phyloP scores from a whole-genome alignment of 768 basidiomycete species.

The Lenzites betulinus region DNA sequence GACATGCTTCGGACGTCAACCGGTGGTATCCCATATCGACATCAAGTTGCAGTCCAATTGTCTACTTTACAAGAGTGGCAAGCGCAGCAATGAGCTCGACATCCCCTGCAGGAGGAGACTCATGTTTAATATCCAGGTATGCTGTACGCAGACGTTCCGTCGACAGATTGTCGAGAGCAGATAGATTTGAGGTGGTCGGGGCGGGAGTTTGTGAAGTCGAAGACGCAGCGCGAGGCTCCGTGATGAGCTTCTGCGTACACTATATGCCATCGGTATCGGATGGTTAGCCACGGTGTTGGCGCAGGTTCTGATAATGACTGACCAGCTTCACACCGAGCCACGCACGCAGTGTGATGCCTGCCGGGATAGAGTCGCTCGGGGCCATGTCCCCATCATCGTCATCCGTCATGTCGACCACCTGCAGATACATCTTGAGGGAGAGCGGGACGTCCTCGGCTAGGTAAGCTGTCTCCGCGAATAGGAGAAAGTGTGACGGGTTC shows the following conservation, averaged over 20 bases:
- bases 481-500: conserved; percentile 83
- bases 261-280: conserved; percentile 30
- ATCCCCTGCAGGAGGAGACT: conserved; percentile 28
- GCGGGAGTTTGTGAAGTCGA: conserved; percentile 61
- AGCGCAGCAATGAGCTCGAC: conserved; percentile 23
- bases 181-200: conserved; percentile 50
- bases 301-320: conserved; percentile 30
- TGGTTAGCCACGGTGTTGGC: too few relatives aligned
- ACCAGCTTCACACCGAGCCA: conserved; percentile 88
- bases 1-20: too few relatives aligned
- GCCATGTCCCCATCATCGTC: conserved; percentile 54
- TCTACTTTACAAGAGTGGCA: conserved; percentile 27
- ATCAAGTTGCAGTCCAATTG: neutral
- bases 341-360: conserved; percentile 62
- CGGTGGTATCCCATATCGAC: conserved; percentile 11
- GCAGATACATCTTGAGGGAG: conserved; percentile 77
- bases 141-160: conserved; percentile 68
- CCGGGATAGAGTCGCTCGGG: conserved; percentile 49
- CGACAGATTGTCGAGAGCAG: conserved; percentile 67
- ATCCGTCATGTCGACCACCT: conserved; percentile 78
- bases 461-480: conserved; percentile 87
- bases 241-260: conserved; percentile 61
- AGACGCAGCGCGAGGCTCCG: conserved; percentile 39
- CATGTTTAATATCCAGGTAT: conserved; percentile 42
- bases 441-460: conserved; percentile 74